phyloP scores from a whole-genome alignment of 768 basidiomycete species.

The Mycena metata region DNA sequence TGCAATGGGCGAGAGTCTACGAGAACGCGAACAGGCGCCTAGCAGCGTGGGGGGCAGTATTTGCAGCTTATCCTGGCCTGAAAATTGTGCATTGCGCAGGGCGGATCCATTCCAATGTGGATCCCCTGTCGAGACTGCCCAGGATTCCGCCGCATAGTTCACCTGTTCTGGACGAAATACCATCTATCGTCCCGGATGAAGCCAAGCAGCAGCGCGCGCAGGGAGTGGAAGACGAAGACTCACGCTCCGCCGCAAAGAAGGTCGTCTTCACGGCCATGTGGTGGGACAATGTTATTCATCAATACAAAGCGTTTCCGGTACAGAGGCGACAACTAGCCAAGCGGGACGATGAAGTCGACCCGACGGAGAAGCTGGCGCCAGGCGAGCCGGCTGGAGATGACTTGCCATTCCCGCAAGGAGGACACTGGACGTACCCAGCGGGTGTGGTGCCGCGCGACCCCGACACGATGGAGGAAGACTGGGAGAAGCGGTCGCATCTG shows the following conservation, averaged over 20 bases:
- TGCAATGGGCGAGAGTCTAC: slow-evolving; percentile 32
- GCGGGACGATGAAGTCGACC: background rate
- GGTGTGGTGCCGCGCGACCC: background rate
- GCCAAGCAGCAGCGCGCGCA: slow-evolving; percentile 1
- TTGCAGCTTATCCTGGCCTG: slow-evolving; percentile 43
- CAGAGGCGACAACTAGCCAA: background rate
- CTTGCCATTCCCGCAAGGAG: background rate
- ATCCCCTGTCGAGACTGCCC: slow-evolving; percentile 18
- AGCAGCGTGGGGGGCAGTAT: slow-evolving; percentile 44
- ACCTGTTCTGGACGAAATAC: background rate
- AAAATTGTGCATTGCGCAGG: slow-evolving; percentile 47
- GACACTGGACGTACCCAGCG: slow-evolving; percentile 13
- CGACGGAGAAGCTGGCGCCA: too few relatives aligned
- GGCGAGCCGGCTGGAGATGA: too few relatives aligned
- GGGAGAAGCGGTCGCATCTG: background rate
- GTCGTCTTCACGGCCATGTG: background rate
- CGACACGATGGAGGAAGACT: background rate
- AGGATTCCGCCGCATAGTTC: slow-evolving; percentile 2
- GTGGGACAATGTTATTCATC: slow-evolving; percentile 4
- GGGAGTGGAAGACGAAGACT: background rate
- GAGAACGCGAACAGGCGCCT: slow-evolving; percentile 38
- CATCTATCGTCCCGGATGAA: slow-evolving; percentile 1
- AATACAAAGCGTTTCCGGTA: slow-evolving; percentile 3
- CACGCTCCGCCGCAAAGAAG: background rate
- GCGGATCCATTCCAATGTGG: slow-evolving; percentile 44